Percentiles rank a stretch among this genome's conserved stretches.
Conservation (phyloP, 371 early-diverging fungal species). For the Mucor saturninus region DNA sequence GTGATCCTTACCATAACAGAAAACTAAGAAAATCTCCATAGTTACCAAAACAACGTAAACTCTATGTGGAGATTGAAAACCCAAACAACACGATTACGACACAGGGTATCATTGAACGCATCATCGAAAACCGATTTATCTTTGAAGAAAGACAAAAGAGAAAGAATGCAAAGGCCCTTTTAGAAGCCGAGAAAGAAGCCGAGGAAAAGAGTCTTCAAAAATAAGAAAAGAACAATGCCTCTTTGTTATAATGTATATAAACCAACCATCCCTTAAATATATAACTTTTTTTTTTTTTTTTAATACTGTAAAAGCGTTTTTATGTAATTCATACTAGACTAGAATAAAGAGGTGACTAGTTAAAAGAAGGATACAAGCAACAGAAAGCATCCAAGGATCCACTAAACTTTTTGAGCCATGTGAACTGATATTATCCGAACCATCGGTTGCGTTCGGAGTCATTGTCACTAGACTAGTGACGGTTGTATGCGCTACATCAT, state of each 20-base stretch:
- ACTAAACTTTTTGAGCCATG: not conserved
- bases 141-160: slow-evolving; percentile 77
- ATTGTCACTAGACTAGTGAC: slow-evolving; percentile 14
- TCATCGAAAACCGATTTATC: slow-evolving; percentile 80
- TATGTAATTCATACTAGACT: not conserved
- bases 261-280: not conserved
- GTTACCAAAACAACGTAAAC: slow-evolving; percentile 73
- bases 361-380: not conserved
- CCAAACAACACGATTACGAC: slow-evolving; percentile 80
- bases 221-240: not conserved
- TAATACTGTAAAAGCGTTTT: not conserved
- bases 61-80: slow-evolving; percentile 79
- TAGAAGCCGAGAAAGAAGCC: slow-evolving; percentile 69
- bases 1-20: not conserved
- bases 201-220: slow-evolving; percentile 48
- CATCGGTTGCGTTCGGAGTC: slow-evolving; percentile 12
- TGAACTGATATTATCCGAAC: not conserved
- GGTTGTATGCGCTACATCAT: slow-evolving; percentile 20
- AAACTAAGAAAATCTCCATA: slow-evolving; percentile 13
- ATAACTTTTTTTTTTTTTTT: slow-evolving; percentile 7
- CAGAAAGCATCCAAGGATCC: not conserved
- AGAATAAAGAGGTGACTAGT: not conserved
- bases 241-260: not conserved
- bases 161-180: slow-evolving; percentile 69
- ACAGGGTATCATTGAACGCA: slow-evolving; percentile 83